Evolutionary conservation across 495 filamentous ascomycete genomes (phyloP), one percentile per base, ranked within the genome.

Genomic region (Neurospora pannonica): DNA sequence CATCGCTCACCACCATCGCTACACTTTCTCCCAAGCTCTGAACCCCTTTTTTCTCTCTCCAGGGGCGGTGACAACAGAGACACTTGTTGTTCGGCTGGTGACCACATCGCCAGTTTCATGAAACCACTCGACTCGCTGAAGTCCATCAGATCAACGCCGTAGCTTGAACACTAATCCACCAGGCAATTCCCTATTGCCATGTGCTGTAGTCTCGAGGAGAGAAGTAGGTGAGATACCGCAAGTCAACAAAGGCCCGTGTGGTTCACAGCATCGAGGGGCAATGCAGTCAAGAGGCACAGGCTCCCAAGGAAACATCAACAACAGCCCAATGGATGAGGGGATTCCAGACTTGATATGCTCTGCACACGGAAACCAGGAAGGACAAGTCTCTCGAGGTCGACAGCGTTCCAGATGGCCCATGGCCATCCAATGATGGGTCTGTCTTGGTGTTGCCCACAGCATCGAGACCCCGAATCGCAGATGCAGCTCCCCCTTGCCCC

Each of bases 391-490:
- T 34, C 28, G 54, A 67, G 54, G 54, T 67, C 54, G 54, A 31
- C 54, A 9, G 54, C 54, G 54, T 67, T 67, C 54, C 54, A 67
- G 54, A 67, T 9, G 54, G 54, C 54, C 28, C 15, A 67, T 67
- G 28, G 28, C 17, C 19, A 19, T 67, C 54, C 54, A 67, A 67
- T 67, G 54, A 67, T 34, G 54, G 28, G 28, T 5, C 28, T 6
- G 54, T 67, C 54, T 67, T 67, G 54, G 54, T 67, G 28, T 36
- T 67, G 54, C 54, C 28, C 54, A 34, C 28, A n/a, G 60, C 21
- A 70, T 43, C 72, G 9, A 17, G 54, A 69, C 31, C 71, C 71
- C 73, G 54, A 72, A 71, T 39, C 74, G 60, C 39, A 72, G 46
- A 43, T 62, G 70, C 69, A 62, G 62, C 75, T 39, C 74, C 43